These are phyloP conservation scores for Phallus indusiatus DNA, from an alignment of 768 basidiomycete species.

Conservation along the genomic window DNA sequence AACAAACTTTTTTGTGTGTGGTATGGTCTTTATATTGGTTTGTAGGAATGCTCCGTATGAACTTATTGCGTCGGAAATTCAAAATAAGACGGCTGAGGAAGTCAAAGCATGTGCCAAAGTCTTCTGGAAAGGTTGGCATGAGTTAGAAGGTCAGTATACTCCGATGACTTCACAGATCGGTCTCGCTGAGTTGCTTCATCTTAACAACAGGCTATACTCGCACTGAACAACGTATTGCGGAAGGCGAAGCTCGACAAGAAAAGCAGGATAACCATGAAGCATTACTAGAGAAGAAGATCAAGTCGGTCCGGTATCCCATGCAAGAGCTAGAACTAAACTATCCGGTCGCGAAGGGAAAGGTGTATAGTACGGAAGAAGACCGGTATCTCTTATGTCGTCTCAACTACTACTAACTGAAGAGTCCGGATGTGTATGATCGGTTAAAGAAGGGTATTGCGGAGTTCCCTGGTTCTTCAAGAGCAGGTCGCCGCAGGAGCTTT, in stretches of 20 bases:
- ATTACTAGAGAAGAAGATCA: conserved; percentile 75
- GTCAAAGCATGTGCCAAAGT: conserved; percentile 70
- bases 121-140: conserved; percentile 86
- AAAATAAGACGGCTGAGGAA: conserved; percentile 72
- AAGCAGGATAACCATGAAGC: conserved; percentile 74
- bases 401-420: conserved; percentile 81
- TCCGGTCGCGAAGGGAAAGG: conserved; percentile 92
- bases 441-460: conserved; percentile 96
- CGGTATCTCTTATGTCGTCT: conserved; percentile 87
- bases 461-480: conserved; percentile 98
- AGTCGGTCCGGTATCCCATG: conserved; percentile 81
- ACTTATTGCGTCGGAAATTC: conserved; percentile 71
- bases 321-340: conserved; percentile 96
- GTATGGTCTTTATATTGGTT: background rate
- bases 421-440: conserved; percentile 84
- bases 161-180: background rate
- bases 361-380: conserved; percentile 95
- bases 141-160: conserved; percentile 58
- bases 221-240: conserved; percentile 72
- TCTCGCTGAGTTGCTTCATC: background rate
- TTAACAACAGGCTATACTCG: conserved; percentile 58
- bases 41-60: conserved; percentile 57
- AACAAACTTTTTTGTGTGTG: background rate
- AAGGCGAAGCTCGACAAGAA: conserved; percentile 84
- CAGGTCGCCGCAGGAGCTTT: conserved; percentile 79